Conservation (phyloP, 208 protist genomes). For the Endotrypanum monterogeii region DNA sequence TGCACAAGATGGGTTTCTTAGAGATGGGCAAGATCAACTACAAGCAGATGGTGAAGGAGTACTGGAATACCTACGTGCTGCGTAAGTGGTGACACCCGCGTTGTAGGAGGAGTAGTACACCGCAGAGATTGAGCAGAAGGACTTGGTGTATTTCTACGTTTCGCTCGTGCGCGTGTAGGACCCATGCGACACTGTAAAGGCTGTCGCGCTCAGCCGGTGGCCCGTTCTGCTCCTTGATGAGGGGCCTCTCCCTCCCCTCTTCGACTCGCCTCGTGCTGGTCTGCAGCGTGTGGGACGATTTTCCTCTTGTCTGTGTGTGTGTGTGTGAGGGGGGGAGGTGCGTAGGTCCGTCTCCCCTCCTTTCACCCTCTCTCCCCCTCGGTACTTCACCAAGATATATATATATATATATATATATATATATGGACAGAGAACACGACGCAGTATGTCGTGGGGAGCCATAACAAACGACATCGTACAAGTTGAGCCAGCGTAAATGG, state of each 20-base stretch:
- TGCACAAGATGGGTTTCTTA: constrained; percentile 89
- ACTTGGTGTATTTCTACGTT: not conserved
- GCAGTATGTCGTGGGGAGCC: too few species aligned
- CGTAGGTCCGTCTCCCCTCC: too few species aligned
- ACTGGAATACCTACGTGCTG: constrained; percentile 90
- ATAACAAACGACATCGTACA: too few species aligned
- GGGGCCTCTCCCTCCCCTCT: not conserved
- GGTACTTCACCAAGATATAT: too few species aligned
- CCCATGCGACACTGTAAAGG: not conserved
- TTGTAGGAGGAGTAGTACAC: not conserved
- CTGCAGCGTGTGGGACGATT: too few species aligned
- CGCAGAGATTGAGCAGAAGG: not conserved
- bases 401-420: too few species aligned
- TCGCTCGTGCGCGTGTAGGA: not conserved
- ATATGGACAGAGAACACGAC: too few species aligned
- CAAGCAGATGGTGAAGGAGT: constrained; percentile 89
- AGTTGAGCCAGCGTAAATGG: too few species aligned
- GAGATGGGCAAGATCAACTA: constrained; percentile 90
- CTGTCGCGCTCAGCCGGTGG: not conserved
- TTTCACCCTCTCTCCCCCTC: too few species aligned
- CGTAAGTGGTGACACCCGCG: constrained; percentile 63
- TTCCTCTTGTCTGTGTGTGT: not conserved
- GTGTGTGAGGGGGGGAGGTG: not conserved
- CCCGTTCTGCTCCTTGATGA: not conserved
- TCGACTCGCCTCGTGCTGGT: too few species aligned